These are phyloP conservation scores for Ceratocystis huliohia DNA, from an alignment of 2,329 filamentous ascomycete genomes.

Conservation along the genomic window DNA sequence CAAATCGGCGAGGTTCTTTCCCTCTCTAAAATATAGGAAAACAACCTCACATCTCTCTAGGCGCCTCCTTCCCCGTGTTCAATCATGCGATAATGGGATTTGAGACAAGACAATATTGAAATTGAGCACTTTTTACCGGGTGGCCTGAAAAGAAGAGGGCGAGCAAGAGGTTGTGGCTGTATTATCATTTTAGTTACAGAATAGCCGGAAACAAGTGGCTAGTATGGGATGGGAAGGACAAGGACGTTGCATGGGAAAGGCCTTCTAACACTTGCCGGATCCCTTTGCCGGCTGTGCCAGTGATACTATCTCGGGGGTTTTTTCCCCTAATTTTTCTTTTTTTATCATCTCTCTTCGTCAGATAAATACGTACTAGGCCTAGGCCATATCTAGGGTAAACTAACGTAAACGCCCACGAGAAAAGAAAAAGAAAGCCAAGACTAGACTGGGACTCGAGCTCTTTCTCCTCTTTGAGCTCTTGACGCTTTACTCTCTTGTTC, in stretches of 20 bases:
- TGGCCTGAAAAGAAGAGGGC: background rate
- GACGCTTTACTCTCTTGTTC: background rate
- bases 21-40: background rate
- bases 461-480: background rate
- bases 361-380: background rate
- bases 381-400: background rate
- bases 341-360: background rate
- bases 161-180: no score
- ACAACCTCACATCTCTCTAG: background rate
- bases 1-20: background rate
- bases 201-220: background rate
- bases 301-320: background rate
- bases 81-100: background rate
- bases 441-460: background rate
- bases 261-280: background rate
- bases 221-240: background rate
- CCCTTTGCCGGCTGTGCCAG: background rate
- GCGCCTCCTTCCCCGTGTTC: background rate
- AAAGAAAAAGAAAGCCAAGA: background rate
- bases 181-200: background rate
- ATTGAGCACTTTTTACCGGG: background rate
- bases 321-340: background rate
- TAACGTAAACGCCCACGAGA: background rate
- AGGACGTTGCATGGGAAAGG: background rate
- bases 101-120: background rate